Conservation (phyloP, 2,329 filamentous ascomycete species). For the Pestalotiopsis sp. region DNA sequence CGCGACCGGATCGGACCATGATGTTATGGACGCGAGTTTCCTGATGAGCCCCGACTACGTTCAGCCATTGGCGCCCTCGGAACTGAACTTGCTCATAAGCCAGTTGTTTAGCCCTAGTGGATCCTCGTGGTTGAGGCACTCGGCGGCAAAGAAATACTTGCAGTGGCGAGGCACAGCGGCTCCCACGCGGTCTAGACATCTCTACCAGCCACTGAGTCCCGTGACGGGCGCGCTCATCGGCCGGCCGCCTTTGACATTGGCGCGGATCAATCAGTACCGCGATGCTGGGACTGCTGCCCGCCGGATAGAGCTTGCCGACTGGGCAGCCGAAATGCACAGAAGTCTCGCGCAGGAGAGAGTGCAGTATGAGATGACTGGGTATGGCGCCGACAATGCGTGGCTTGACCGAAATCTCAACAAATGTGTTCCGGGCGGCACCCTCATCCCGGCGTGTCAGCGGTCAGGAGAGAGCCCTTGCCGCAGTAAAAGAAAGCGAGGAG, state of each 20-base stretch:
- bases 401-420: conserved; percentile 68
- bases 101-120: conserved; percentile 78
- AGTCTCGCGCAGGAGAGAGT: conserved; percentile 75
- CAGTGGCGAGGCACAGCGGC: conserved; percentile 58
- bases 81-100: conserved; percentile 70
- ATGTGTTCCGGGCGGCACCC: conserved; percentile 66
- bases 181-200: conserved; percentile 28
- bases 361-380: conserved; percentile 64
- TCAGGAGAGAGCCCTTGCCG: conserved; percentile 41
- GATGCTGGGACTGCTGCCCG: conserved; percentile 36
- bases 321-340: conserved; percentile 80
- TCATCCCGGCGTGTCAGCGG: conserved; percentile 38
- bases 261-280: conserved; percentile 53
- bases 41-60: conserved; percentile 93
- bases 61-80: conserved; percentile 76
- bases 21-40: conserved; percentile 89
- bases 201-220: conserved; percentile 38
- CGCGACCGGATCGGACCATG: conserved; percentile 68
- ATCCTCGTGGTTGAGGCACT: conserved; percentile 79
- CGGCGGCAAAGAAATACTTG: conserved; percentile 80
- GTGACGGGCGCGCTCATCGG: conserved; percentile 21
- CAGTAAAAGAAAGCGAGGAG: conserved; percentile 27
- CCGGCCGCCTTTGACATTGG: conserved; percentile 57
- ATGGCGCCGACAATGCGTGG: conserved; percentile 69
- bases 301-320: conserved; percentile 72